Conservation (phyloP, 306 rosid species). For the Cucurbita maxima region DNA sequence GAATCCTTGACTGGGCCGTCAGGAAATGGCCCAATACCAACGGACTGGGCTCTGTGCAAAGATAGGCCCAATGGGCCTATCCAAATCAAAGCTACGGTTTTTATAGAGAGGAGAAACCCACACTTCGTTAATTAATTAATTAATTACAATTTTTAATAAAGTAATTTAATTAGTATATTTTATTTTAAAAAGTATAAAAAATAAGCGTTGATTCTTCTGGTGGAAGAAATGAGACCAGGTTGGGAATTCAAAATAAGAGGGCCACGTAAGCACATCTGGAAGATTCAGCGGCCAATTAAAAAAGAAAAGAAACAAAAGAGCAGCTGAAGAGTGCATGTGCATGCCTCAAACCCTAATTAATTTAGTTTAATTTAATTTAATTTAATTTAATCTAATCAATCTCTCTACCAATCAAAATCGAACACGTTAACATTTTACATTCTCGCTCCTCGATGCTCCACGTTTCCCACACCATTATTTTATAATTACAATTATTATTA, state of each 20-base stretch:
- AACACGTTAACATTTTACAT: neutral
- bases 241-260: neutral
- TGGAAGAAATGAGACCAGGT: neutral
- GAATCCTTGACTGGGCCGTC: neutral
- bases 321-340: neutral
- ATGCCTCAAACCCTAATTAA: neutral
- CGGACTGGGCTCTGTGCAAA: neutral
- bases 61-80: neutral
- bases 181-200: no score
- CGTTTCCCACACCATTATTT: neutral
- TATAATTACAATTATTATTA: no score
- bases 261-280: slow-evolving; percentile 4
- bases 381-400: neutral
- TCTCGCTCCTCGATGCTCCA: neutral
- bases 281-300: neutral
- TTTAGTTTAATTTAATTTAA: neutral
- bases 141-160: no score
- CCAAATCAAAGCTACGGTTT: no score
- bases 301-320: neutral
- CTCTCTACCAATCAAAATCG: neutral
- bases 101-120: no score
- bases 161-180: no score
- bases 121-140: no score
- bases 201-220: neutral
- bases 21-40: neutral